Evolutionary conservation across 176 grass and related monocot genomes (phyloP).

Genomic region (Hordeum vulgare): DNA sequence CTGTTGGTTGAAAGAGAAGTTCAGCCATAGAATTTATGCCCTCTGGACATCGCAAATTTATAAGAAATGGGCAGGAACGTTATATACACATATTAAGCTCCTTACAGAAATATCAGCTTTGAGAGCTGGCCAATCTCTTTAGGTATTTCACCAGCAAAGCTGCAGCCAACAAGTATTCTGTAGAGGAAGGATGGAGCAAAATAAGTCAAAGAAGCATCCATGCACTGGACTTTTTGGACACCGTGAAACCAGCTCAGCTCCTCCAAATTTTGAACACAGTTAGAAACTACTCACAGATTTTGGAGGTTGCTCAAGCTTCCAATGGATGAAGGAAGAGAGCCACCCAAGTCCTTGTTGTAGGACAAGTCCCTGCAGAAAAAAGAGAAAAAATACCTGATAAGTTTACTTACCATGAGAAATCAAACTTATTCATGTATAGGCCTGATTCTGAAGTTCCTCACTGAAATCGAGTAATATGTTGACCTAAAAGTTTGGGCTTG

Average conservation of each 20-base stretch:
- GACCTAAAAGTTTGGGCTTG: not conserved
- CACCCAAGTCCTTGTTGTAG: constrained; percentile 57
- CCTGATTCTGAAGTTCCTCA: not conserved
- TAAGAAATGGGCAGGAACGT: not conserved
- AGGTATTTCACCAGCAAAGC: constrained; percentile 79
- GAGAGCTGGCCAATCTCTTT: constrained; percentile 58
- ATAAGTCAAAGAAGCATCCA: not conserved
- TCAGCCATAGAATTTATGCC: not conserved
- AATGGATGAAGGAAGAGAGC: constrained; percentile 49
- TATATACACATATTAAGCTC: not conserved
- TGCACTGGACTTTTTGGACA: not conserved
- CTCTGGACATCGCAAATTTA: not conserved
- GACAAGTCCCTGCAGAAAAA: constrained; percentile 64
- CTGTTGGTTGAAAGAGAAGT: not conserved
- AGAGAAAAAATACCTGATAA: not conserved
- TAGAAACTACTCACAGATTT: constrained; percentile 38
- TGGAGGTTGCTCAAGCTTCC: constrained; percentile 58
- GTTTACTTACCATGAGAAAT: not conserved
- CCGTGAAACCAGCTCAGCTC: too few species aligned
- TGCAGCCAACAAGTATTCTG: constrained; percentile 78
- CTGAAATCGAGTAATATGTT: not conserved
- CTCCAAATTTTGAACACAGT: not conserved
- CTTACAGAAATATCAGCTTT: constrained; percentile 66
- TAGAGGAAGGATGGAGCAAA: not conserved
- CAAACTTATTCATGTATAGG: not conserved